phyloP scores from a whole-genome alignment of 225 moss, liverwort and hornwort genomes.

The Climacium dendroides region DNA sequence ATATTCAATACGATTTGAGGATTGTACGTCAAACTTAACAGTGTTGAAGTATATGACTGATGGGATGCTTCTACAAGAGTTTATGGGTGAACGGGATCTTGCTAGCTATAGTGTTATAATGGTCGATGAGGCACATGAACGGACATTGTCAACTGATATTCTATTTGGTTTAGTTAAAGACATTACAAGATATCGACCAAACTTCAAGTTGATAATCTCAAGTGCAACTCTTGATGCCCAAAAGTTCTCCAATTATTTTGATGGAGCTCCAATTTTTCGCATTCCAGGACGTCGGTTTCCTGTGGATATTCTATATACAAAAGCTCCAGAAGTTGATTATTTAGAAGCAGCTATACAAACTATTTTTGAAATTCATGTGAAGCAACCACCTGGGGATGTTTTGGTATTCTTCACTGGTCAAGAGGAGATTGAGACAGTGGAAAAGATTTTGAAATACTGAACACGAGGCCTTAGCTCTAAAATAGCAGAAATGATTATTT shows the following conservation, averaged over 20 bases:
- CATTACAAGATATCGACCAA: background rate
- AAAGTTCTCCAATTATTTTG: background rate
- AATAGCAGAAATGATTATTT: background rate
- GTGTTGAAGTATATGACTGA: background rate
- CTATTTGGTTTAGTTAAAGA: background rate
- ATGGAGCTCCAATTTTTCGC: background rate
- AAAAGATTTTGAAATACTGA: background rate
- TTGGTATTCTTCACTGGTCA: background rate
- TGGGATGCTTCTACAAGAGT: background rate
- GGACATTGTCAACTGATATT: background rate
- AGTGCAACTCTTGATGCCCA: background rate
- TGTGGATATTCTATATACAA: background rate
- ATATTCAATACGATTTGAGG: background rate
- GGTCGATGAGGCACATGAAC: background rate
- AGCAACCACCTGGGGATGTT: background rate
- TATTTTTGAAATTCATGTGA: background rate
- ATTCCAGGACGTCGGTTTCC: background rate
- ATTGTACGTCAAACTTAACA: background rate
- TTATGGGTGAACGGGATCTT: background rate
- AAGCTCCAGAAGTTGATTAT: background rate
- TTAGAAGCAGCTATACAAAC: accelerated
- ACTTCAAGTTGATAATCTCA: background rate
- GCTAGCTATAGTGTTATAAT: background rate
- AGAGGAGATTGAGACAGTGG: background rate
- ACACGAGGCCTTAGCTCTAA: background rate